Percentiles rank a stretch among this genome's conserved stretches.
These are phyloP conservation scores for Trypanosoma avium DNA, from an alignment of 208 protist species.

Conservation along the genomic window DNA sequence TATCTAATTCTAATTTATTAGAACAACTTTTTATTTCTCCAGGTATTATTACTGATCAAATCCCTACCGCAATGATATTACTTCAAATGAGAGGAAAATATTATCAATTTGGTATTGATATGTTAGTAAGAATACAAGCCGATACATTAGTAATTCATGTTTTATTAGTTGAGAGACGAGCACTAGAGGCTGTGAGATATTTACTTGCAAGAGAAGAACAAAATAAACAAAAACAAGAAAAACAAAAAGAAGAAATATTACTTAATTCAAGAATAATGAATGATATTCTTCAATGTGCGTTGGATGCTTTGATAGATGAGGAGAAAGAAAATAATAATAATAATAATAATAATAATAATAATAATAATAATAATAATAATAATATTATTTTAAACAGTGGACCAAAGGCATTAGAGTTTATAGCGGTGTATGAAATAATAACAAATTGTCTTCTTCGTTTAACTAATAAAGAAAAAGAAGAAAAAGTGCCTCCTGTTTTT, in stretches of 20 bases:
- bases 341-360: neutral
- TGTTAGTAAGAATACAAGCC: slow-evolving; percentile 18
- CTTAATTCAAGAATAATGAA: slow-evolving; percentile 12
- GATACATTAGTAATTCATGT: slow-evolving; percentile 13
- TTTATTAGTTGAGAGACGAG: slow-evolving; percentile 12
- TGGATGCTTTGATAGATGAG: slow-evolving; percentile 22
- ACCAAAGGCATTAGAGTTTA: slow-evolving; percentile 28
- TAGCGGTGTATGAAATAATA: slow-evolving; percentile 22
- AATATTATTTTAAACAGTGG: too few species aligned
- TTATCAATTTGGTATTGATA: slow-evolving; percentile 24
- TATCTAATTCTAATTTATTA: neutral
- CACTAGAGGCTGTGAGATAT: slow-evolving; percentile 6
- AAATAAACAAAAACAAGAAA: neutral
- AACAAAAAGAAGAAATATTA: slow-evolving; percentile 1
- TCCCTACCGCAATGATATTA: slow-evolving; percentile 23
- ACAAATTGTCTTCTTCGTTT: slow-evolving; percentile 3
- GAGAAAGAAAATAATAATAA: slow-evolving; percentile 1
- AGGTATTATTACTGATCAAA: slow-evolving; percentile 17
- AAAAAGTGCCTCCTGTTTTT: slow-evolving; percentile 4
- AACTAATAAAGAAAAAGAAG: neutral
- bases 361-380: too few species aligned
- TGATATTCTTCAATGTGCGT: slow-evolving; percentile 26
- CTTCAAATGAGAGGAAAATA: slow-evolving; percentile 17
- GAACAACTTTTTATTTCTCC: slow-evolving; percentile 13
- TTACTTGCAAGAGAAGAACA: neutral